Percentiles rank a stretch among this genome's conserved stretches.
Conservation (phyloP, 2,329 filamentous ascomycete species). For the Trichoderma guizhouense region DNA sequence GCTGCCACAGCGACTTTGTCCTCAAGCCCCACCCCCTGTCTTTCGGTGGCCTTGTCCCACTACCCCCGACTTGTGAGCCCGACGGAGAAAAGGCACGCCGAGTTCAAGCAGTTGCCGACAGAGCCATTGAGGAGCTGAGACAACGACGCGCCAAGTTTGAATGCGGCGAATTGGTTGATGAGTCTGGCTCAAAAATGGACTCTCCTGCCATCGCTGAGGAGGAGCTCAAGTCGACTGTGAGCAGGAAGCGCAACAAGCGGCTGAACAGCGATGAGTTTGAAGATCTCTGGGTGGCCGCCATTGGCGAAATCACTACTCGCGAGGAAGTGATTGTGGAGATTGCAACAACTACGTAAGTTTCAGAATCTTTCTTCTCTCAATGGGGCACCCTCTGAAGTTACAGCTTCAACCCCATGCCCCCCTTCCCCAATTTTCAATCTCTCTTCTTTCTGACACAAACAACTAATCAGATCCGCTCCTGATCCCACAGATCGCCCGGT, state of each 20-base stretch:
- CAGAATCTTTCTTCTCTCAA: constrained; percentile 21
- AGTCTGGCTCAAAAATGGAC: constrained; percentile 56
- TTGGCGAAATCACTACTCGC: constrained; percentile 65
- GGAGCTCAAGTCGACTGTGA: constrained; percentile 74
- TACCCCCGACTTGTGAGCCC: constrained; percentile 89
- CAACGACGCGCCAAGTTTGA: constrained; percentile 85
- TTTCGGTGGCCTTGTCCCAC: constrained; percentile 72
- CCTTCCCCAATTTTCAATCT: constrained; percentile 2
- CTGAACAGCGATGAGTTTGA: constrained; percentile 90
- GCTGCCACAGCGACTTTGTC: constrained; percentile 85
- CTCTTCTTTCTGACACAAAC: constrained; percentile 48
- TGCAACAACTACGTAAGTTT: constrained; percentile 49
- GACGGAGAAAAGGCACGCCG: constrained; percentile 89
- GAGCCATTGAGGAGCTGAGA: constrained; percentile 80
- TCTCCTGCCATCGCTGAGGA: constrained; percentile 62
- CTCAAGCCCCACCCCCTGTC: constrained; percentile 80
- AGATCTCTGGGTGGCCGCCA: constrained; percentile 73
- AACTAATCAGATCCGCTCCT: constrained; percentile 85
- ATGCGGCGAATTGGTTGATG: constrained; percentile 69
- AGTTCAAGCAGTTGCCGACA: constrained; percentile 83
- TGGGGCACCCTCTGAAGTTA: not conserved
- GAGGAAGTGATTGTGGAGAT: constrained; percentile 55
- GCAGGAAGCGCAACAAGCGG: constrained; percentile 72
- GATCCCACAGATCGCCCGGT: constrained; percentile 68
- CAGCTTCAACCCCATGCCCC: not conserved